phyloP scores from a whole-genome alignment of 1,139 yeast species.

The Diutina pseudorugosa region DNA sequence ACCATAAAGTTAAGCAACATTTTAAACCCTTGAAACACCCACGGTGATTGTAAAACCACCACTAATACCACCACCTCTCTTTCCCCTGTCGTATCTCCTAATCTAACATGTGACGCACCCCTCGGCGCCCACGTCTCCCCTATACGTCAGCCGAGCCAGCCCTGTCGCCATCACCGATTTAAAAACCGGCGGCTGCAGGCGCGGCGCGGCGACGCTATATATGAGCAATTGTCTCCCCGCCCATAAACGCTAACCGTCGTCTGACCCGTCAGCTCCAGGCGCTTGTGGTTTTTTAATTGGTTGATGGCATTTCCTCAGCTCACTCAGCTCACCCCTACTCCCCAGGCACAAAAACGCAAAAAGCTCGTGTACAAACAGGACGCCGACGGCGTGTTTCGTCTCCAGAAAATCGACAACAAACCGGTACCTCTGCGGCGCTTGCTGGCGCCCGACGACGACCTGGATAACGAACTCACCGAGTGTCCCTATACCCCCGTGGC shows the following conservation, averaged over 20 bases:
- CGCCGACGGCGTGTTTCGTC: conserved; percentile 31
- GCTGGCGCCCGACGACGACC: conserved; percentile 13
- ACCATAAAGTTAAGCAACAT: too few relatives aligned
- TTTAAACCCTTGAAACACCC: too few relatives aligned
- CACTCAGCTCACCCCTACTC: background rate
- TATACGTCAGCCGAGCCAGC: background rate
- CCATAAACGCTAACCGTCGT: background rate
- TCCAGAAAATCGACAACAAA: conserved; percentile 16
- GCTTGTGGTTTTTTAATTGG: background rate
- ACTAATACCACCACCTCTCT: too few relatives aligned
- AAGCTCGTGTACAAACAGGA: conserved; percentile 28
- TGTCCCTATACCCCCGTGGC: conserved; percentile 5
- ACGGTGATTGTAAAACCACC: too few relatives aligned
- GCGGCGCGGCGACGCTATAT: background rate
- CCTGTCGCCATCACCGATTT: background rate
- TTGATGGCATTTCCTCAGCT: background rate
- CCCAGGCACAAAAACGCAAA: conserved; percentile 8
- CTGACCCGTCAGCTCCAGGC: background rate
- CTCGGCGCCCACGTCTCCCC: background rate
- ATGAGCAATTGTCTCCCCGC: background rate
- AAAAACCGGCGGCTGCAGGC: background rate
- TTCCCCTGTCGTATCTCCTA: background rate
- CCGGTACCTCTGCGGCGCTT: conserved; percentile 5
- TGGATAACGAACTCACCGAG: conserved; percentile 16
- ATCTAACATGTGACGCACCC: background rate